These are phyloP conservation scores for Drechslera avenae DNA, from an alignment of 2,329 filamentous ascomycete genomes.

Conservation along the genomic window DNA sequence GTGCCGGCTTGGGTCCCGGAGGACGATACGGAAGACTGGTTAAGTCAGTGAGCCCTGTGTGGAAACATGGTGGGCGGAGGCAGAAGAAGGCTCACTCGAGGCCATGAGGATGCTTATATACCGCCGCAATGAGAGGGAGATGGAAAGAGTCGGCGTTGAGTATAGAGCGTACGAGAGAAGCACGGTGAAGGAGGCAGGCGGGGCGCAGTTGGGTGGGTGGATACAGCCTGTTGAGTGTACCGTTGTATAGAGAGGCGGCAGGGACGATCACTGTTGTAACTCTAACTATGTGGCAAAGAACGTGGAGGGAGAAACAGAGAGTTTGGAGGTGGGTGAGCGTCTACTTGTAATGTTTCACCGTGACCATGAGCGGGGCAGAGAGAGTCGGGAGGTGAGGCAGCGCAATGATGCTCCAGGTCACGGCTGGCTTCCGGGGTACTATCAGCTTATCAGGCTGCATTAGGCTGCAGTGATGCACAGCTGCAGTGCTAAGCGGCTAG, in stretches of 20 bases:
- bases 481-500: too few relatives aligned
- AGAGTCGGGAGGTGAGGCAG: not conserved
- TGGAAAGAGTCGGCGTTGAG: not conserved
- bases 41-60: constrained; percentile 11
- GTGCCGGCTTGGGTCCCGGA: constrained; percentile 46
- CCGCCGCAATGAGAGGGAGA: not conserved
- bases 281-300: not conserved
- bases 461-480: constrained; percentile 17
- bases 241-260: constrained; percentile 7
- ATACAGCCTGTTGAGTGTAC: not conserved
- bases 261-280: not conserved
- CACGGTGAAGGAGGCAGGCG: constrained; percentile 11
- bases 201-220: constrained; percentile 16
- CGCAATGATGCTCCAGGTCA: constrained; percentile 16
- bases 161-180: not conserved
- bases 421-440: constrained; percentile 17
- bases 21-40: constrained; percentile 38
- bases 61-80: constrained; percentile 1
- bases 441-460: constrained; percentile 31
- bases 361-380: constrained; percentile 11
- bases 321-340: too few relatives aligned
- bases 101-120: constrained; percentile 12
- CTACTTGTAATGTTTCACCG: not conserved
- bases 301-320: not conserved
- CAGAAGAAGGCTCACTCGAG: constrained; percentile 16